Conservation (phyloP, 2,329 filamentous ascomycete genomes). For the Verticillium nubilum region DNA sequence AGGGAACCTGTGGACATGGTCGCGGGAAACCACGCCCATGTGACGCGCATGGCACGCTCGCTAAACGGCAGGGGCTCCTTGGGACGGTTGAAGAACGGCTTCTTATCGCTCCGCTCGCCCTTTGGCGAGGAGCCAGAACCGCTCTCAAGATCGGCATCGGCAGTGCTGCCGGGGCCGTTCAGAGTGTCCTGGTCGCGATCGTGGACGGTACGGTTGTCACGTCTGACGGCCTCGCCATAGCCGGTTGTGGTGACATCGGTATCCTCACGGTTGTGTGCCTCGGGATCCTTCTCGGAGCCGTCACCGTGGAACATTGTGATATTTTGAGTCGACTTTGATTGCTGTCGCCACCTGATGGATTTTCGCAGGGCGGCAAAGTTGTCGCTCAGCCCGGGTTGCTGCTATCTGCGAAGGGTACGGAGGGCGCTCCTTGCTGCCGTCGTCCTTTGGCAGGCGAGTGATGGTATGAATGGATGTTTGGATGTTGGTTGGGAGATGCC, state of each 20-base stretch:
- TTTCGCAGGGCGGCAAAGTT: too few relatives aligned
- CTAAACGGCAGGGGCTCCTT: not conserved
- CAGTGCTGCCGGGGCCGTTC: not conserved
- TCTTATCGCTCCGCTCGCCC: not conserved
- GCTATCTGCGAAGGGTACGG: too few relatives aligned
- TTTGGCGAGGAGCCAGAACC: not conserved
- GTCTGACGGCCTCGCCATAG: not conserved
- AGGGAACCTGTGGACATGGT: conserved; percentile 23
- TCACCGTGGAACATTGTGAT: not conserved
- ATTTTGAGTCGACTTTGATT: not conserved
- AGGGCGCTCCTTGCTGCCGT: too few relatives aligned
- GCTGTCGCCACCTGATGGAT: not conserved
- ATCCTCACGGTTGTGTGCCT: not conserved
- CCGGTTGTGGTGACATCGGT: not conserved
- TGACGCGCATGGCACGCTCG: conserved; percentile 8
- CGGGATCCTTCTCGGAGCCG: not conserved
- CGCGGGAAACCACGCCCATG: conserved; percentile 22
- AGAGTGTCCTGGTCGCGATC: not conserved
- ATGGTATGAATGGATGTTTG: too few relatives aligned
- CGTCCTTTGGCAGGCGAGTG: too few relatives aligned
- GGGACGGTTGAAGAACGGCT: not conserved
- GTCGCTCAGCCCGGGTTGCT: too few relatives aligned
- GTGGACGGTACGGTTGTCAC: not conserved
- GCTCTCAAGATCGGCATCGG: not conserved
- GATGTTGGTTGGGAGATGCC: not conserved